Conservation (phyloP, 176 grass and related monocot genomes). For the Hordeum vulgare region MorexV3_pseudomolecules_assembly NC_058519.1:531003001-531003500, state of each 20-base stretch:
- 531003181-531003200: constrained; percentile 53
- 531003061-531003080: constrained; percentile 20
- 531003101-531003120: constrained; percentile 58
- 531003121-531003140: constrained; percentile 53
- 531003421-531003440: constrained; percentile 50
- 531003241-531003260: constrained; percentile 50
- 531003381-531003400: constrained; percentile 24
- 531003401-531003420: constrained; percentile 51
- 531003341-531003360: constrained; percentile 67
- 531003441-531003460: constrained; percentile 18
- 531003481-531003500: constrained; percentile 36
- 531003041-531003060: constrained; percentile 15
- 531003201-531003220: constrained; percentile 45
- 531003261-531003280: constrained; percentile 54
- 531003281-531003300: constrained; percentile 66
- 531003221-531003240: constrained; percentile 19
- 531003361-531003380: constrained; percentile 16
- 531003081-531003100: constrained; percentile 39
- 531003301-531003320: constrained; percentile 60
- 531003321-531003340: constrained; percentile 46
- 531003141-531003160: constrained; percentile 39
- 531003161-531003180: constrained; percentile 74
- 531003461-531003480: constrained; percentile 18
- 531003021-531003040: constrained; percentile 30
- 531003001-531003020: constrained; percentile 31